Evolutionary conservation across 2,329 filamentous ascomycete genomes (phyloP).

Genomic region (Mariannaea sp.): DNA sequence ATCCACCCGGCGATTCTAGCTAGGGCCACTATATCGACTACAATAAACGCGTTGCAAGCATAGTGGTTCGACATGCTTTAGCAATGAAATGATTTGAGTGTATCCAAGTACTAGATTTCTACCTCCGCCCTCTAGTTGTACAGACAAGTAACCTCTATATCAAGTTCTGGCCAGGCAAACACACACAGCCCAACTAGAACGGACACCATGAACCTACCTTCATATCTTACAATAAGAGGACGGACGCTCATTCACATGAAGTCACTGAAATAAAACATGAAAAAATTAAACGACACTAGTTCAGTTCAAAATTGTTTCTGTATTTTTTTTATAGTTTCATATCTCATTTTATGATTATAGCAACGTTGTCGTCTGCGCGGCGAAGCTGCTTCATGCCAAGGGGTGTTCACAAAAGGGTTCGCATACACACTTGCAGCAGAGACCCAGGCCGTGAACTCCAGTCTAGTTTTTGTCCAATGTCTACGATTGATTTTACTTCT

Average conservation of each 20-base stretch:
- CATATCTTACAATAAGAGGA: not conserved
- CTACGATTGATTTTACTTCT: slow-evolving; percentile 28
- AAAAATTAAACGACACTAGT: not conserved
- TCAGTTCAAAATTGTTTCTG: not conserved
- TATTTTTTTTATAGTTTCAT: slow-evolving; percentile 10
- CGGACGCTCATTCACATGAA: no score
- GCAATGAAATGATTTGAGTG: no score
- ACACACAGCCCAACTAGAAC: no score
- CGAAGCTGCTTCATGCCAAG: slow-evolving; percentile 15
- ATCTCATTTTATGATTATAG: slow-evolving; percentile 19
- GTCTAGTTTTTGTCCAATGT: slow-evolving; percentile 29
- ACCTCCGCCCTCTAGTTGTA: no score
- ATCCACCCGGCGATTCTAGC: no score
- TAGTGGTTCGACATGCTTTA: no score
- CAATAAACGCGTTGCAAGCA: no score
- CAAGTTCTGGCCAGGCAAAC: no score
- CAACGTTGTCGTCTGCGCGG: slow-evolving; percentile 29
- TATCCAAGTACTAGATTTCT: no score
- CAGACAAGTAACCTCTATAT: no score
- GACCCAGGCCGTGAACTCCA: slow-evolving; percentile 21
- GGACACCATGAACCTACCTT: not conserved
- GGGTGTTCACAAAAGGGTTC: slow-evolving; percentile 8
- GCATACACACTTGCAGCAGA: slow-evolving; percentile 7
- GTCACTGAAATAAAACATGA: not conserved
- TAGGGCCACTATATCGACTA: no score